Evolutionary conservation across 768 basidiomycete genomes (phyloP).

Genomic region (Omphalotus guepiniiformis): DNA sequence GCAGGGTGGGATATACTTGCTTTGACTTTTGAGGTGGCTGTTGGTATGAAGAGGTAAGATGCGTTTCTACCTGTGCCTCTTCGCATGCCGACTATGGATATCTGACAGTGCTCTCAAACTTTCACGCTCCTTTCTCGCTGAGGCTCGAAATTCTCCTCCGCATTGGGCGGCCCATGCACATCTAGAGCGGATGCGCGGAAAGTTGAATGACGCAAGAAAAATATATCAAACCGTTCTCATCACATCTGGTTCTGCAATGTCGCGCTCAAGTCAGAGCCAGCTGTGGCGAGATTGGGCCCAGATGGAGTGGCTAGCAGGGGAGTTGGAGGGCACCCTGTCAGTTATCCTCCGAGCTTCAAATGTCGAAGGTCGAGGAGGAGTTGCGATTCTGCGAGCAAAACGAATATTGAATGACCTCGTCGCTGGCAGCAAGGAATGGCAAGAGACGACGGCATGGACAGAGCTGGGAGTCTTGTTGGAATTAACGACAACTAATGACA

Average conservation of each 20-base stretch:
- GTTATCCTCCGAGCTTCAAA: slow-evolving; percentile 53
- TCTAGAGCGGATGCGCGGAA: slow-evolving; percentile 63
- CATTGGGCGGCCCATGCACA: slow-evolving; percentile 79
- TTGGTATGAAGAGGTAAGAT: slow-evolving; percentile 53
- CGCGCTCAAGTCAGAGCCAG: slow-evolving; percentile 31
- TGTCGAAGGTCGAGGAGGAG: slow-evolving; percentile 46
- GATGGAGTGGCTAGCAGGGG: slow-evolving; percentile 70
- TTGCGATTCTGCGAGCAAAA: slow-evolving; percentile 60
- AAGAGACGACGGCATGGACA: slow-evolving; percentile 61
- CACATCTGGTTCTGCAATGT: slow-evolving; percentile 34
- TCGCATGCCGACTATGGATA: background rate
- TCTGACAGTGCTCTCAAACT: slow-evolving; percentile 57
- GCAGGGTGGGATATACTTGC: slow-evolving; percentile 62
- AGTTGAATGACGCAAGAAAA: slow-evolving; percentile 67
- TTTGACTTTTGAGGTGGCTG: slow-evolving; percentile 63
- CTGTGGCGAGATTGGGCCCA: slow-evolving; percentile 87
- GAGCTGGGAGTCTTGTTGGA: slow-evolving; percentile 64
- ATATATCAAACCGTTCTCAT: slow-evolving; percentile 67
- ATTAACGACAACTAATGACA: slow-evolving; percentile 43
- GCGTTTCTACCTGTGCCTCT: background rate
- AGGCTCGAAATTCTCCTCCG: slow-evolving; percentile 47
- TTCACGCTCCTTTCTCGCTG: slow-evolving; percentile 61
- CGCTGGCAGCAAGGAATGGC: slow-evolving; percentile 35
- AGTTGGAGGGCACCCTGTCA: slow-evolving; percentile 44
- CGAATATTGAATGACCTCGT: slow-evolving; percentile 53